These are phyloP conservation scores for Athelia psychrophila DNA, from an alignment of 1,284 basidiomycete species.

Conservation along the genomic window DNA sequence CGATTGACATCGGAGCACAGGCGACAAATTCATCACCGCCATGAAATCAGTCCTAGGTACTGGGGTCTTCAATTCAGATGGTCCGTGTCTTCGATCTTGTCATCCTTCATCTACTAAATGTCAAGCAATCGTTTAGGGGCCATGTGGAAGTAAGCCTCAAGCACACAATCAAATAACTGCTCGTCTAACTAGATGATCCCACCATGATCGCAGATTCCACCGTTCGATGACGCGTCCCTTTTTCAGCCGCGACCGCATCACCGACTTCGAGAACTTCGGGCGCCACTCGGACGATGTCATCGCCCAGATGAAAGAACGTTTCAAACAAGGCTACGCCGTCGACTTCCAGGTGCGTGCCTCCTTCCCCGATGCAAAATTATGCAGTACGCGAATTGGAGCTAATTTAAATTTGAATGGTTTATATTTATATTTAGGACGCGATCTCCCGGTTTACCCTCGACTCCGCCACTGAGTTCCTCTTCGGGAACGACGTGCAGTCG, in stretches of 20 bases:
- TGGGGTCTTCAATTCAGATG: constrained; percentile 48
- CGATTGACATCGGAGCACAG: constrained; percentile 5
- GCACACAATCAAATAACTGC: too few species aligned
- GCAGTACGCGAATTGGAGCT: too few species aligned
- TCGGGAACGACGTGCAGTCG: constrained; percentile 18
- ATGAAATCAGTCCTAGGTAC: constrained; percentile 33
- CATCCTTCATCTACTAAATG: constrained; percentile 22
- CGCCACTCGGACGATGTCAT: constrained; percentile 25
- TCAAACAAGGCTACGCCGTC: constrained; percentile 19
- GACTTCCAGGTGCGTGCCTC: constrained; percentile 3
- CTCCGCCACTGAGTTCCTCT: constrained; percentile 26
- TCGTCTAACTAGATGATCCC: too few species aligned
- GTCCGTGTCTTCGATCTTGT: constrained; percentile 12
- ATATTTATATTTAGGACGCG: constrained; percentile 15
- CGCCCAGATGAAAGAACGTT: constrained; percentile 20
- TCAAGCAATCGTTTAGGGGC: background rate
- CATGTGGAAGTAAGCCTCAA: background rate
- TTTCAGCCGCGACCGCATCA: constrained; percentile 24
- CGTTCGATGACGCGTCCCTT: constrained; percentile 24
- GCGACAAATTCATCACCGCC: constrained; percentile 19
- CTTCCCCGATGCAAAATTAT: too few species aligned
- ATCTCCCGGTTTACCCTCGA: constrained; percentile 24
- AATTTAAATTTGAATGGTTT: too few species aligned
- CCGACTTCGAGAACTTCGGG: constrained; percentile 33
- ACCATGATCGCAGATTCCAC: constrained; percentile 26